Percentiles rank a stretch among this genome's conserved stretches.
These are phyloP conservation scores for Acanthamoeba royreba DNA, from an alignment of 208 protist genomes.

Conservation along the genomic window DNA sequence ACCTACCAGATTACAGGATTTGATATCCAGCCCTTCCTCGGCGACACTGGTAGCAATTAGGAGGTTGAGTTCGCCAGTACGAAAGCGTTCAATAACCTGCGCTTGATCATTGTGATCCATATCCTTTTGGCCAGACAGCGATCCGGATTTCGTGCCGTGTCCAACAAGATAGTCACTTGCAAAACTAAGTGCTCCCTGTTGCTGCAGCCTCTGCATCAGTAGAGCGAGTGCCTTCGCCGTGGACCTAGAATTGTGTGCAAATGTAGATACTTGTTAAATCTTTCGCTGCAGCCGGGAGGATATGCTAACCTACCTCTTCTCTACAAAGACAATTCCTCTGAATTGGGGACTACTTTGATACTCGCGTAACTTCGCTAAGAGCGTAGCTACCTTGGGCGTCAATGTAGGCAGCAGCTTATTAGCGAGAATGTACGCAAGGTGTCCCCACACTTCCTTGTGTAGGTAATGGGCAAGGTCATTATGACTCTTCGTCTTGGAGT, in stretches of 20 bases:
- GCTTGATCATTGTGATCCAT: slow-evolving; percentile 75
- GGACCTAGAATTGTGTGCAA: background rate
- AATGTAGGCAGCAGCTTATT: background rate
- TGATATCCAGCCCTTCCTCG: slow-evolving; percentile 83
- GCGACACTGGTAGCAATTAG: slow-evolving; percentile 82
- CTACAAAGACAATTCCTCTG: background rate
- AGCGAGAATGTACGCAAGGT: background rate
- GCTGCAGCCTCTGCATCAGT: background rate
- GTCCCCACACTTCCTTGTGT: background rate
- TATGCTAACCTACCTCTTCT: background rate
- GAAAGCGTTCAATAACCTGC: slow-evolving; percentile 65
- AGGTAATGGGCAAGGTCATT: too few relatives aligned
- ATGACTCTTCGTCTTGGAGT: too few relatives aligned
- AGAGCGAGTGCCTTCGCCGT: background rate
- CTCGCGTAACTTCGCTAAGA: background rate
- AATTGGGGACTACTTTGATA: background rate
- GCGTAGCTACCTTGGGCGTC: background rate
- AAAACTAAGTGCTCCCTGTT: background rate
- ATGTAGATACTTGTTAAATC: too few relatives aligned
- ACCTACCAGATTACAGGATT: slow-evolving; percentile 74
- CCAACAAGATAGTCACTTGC: slow-evolving; percentile 55
- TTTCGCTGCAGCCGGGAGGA: background rate
- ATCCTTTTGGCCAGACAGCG: background rate
- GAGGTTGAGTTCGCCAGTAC: slow-evolving; percentile 63
- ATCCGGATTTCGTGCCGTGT: slow-evolving; percentile 48